Evolutionary conservation across 2,329 filamentous ascomycete genomes (phyloP), one percentile per base, ranked within the genome.

Genomic region (Ophiognomonia clavigignenti-juglandacearum): DNA sequence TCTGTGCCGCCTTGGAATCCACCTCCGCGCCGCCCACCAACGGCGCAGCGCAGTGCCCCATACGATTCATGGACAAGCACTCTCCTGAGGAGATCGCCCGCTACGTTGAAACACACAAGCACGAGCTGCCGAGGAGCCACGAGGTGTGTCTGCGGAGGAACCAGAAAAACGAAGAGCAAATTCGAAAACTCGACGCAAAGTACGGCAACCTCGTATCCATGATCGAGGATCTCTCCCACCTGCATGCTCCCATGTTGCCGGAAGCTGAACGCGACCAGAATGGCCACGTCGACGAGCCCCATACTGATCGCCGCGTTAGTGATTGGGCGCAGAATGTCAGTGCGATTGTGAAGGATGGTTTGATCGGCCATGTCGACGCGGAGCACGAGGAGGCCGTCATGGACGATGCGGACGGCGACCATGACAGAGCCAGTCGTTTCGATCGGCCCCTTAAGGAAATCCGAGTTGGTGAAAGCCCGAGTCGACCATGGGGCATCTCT

Each of bases 31-130:
- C 61, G 55, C 62, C 73, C 27, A 71, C 68, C 23, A 71, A 75
- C 50, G 72, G 64, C 35, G 70, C 74, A 16, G 72, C 65, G 47
- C 89, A 89, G 61, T 97, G 92, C 65, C 92, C 92, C 3, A 97
- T 97, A 51, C 86, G 92, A 39, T 96, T 86, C 68, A 74, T 96
- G 61, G 86, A 96, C 65, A 85, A 95, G 64, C 91, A 96, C 61
- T 90, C 89, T 2, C 88, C 92, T 2, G 88, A 96, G 69, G 91
- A 96, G 62, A 85, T 97, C 52, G 92, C 92, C 13, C 82, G 86
- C 59, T 97, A 96, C 64, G 89, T 97, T 60, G 88, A 96, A 64
- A 90, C 84, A 43, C 91, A 96, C 70, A 96, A 96, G 65, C 91
- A 97, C 66, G 87, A 96, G 64, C 79, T 97, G 45, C 92, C 92